phyloP scores from a whole-genome alignment of 202 grass and related monocot species.

The Tripidium arundinaceum region DNA sequence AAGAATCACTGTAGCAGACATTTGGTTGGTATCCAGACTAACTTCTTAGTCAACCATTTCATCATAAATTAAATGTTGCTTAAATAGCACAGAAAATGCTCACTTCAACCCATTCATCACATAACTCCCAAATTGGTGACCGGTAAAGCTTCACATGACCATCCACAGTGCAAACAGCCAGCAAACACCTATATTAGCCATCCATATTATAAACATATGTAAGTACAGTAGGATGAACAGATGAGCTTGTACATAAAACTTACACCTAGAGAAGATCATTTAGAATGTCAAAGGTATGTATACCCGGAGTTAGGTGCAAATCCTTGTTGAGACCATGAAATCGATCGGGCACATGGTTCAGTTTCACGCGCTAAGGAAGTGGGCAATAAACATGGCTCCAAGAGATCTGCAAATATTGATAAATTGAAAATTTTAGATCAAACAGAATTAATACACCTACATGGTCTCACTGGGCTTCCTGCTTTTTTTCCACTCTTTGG shows the following conservation, averaged over 20 bases:
- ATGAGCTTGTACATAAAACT: conserved; percentile 10
- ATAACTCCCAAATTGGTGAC: conserved; percentile 57
- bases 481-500: not conserved
- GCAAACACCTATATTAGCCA: conserved; percentile 57
- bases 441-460: not conserved
- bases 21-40: conserved; percentile 7
- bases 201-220: conserved; percentile 32
- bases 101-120: conserved; percentile 88
- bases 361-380: conserved; percentile 57
- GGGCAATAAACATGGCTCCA: conserved; percentile 69
- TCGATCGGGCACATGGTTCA: conserved; percentile 62
- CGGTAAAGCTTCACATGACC: conserved; percentile 82
- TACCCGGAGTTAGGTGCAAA: conserved; percentile 80
- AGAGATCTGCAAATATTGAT: conserved; percentile 54
- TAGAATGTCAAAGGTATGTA: conserved; percentile 6
- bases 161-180: conserved; percentile 65
- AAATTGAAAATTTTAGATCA: conserved; percentile 20
- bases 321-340: conserved; percentile 86
- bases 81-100: not conserved
- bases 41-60: not conserved
- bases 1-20: not conserved
- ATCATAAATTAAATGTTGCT: not conserved
- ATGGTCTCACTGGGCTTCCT: not conserved
- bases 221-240: not conserved
- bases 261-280: not conserved